phyloP scores from a whole-genome alignment of 306 rosid genomes.

The Dalbergia oliveri region DNA sequence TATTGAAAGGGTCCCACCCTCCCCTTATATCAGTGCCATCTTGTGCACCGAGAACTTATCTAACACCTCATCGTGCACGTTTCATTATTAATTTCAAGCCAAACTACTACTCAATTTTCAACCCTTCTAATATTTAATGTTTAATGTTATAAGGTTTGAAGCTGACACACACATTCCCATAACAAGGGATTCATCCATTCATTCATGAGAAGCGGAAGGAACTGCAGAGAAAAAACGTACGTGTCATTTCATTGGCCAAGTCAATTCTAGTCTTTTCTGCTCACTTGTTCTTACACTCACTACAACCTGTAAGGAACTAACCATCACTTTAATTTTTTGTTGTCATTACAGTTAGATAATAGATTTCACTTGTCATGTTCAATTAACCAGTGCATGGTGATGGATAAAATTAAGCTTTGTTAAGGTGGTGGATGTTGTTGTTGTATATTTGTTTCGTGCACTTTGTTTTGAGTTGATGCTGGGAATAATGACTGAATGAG shows the following conservation, averaged over 20 bases:
- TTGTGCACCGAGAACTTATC: background rate
- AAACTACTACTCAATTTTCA: background rate
- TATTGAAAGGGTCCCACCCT: background rate
- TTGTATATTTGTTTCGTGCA: background rate
- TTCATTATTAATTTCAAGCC: background rate
- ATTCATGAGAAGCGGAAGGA: background rate
- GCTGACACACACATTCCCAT: background rate
- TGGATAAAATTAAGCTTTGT: too few relatives aligned
- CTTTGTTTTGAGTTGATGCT: background rate
- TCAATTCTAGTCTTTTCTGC: background rate
- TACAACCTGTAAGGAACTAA: background rate
- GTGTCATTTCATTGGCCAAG: background rate
- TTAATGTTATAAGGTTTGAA: background rate
- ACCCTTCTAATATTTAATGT: background rate
- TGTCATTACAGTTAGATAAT: background rate
- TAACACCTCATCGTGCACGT: background rate
- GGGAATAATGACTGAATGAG: background rate
- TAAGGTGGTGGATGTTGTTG: background rate
- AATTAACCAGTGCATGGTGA: too few relatives aligned
- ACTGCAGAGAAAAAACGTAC: background rate
- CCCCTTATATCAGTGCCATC: background rate
- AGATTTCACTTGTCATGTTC: too few relatives aligned
- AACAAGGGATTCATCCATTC: background rate
- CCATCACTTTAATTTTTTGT: background rate
- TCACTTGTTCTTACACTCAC: background rate